Evolutionary conservation across 768 basidiomycete genomes (phyloP).

Genomic region (Auricularia sp.): DNA sequence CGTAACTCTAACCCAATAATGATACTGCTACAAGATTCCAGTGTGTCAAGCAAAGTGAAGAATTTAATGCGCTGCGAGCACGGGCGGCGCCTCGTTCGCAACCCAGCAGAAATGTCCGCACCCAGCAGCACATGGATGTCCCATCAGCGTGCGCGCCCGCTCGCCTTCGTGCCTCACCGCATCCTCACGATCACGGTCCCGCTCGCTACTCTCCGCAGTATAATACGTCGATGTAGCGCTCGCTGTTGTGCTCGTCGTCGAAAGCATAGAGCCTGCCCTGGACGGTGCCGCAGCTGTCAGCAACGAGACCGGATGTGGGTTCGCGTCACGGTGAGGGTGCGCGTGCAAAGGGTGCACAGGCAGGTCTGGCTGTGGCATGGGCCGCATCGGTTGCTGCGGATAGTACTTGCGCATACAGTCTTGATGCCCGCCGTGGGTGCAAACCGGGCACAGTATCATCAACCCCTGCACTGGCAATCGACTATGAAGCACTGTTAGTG

Average conservation of each 20-base stretch:
- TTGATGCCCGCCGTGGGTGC: conserved; percentile 74
- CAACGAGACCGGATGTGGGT: conserved; percentile 7
- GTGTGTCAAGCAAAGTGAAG: not conserved
- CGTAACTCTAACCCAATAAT: not conserved
- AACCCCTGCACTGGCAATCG: conserved; percentile 66
- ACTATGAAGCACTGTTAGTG: conserved; percentile 26
- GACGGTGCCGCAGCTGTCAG: conserved; percentile 17
- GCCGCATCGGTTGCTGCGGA: conserved; percentile 42
- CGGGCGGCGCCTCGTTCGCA: conserved; percentile 16
- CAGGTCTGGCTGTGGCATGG: not conserved
- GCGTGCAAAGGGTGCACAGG: conserved; percentile 12
- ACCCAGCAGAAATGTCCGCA: conserved; percentile 81
- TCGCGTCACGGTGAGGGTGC: conserved; percentile 14
- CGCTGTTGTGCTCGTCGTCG: conserved; percentile 2
- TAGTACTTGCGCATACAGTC: conserved; percentile 66
- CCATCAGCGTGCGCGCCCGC: conserved; percentile 23
- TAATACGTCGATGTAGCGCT: not conserved
- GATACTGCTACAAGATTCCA: not conserved
- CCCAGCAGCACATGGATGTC: conserved; percentile 66
- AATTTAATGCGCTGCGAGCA: not conserved
- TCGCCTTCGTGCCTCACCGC: not conserved
- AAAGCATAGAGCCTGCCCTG: conserved; percentile 3
- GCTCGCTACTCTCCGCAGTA: not conserved
- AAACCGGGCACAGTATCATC: conserved; percentile 65
- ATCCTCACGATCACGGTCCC: not conserved